These are phyloP conservation scores for Chaetomiaceae sp. DNA, from an alignment of 2,329 filamentous ascomycete genomes.

Conservation along the genomic window DNA sequence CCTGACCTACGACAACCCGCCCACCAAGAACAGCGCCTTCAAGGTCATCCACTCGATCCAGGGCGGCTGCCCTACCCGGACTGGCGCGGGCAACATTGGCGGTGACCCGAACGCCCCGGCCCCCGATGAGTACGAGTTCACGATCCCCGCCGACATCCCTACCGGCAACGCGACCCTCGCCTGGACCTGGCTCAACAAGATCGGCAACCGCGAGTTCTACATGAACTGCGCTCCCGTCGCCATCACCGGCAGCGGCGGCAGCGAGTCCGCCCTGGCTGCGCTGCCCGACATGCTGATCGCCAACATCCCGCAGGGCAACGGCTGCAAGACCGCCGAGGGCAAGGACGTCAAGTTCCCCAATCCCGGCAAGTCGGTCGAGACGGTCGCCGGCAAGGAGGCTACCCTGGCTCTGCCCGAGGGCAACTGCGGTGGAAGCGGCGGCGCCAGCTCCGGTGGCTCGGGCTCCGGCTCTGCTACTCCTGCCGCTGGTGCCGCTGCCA, in stretches of 20 bases:
- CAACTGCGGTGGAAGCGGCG: conserved; percentile 14
- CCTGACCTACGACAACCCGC: conserved; percentile 70
- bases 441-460: neutral
- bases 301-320: conserved; percentile 53
- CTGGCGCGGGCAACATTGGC: conserved; percentile 53
- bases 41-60: conserved; percentile 87
- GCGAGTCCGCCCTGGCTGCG: conserved; percentile 48
- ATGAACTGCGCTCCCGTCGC: conserved; percentile 86
- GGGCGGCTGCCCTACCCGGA: conserved; percentile 73
- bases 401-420: conserved; percentile 11
- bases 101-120: conserved; percentile 40
- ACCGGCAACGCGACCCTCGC: conserved; percentile 75
- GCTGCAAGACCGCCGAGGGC: conserved; percentile 51
- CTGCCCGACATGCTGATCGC: conserved; percentile 74
- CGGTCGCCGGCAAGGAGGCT: conserved; percentile 17
- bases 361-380: conserved; percentile 56
- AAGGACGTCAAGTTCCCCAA: conserved; percentile 64
- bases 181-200: conserved; percentile 92
- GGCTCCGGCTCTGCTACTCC: neutral
- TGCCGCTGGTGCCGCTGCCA: conserved; percentile 16
- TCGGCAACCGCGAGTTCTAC: conserved; percentile 95
- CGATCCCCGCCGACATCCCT: conserved; percentile 65
- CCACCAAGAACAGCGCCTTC: conserved; percentile 65
- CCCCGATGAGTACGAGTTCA: conserved; percentile 62
- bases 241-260: conserved; percentile 52